Conservation (phyloP, 2,329 filamentous ascomycete genomes). For the Exophiala xenobiotica region DNA sequence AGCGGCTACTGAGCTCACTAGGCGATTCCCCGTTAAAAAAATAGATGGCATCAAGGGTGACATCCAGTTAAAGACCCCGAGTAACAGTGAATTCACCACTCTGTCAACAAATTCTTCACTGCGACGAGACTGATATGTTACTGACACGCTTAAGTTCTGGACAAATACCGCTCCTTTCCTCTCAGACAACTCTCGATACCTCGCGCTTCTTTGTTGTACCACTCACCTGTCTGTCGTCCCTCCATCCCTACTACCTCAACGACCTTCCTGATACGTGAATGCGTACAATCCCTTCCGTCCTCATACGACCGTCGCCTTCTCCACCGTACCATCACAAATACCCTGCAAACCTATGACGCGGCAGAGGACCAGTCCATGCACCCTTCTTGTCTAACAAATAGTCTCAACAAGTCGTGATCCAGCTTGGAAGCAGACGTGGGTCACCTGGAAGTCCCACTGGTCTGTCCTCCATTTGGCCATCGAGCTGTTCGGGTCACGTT, state of each 20-base stretch:
- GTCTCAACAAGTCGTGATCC: background rate
- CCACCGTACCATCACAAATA: background rate
- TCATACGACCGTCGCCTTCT: background rate
- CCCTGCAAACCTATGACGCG: background rate
- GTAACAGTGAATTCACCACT: background rate
- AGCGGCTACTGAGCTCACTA: background rate
- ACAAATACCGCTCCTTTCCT: no score
- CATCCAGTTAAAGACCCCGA: background rate
- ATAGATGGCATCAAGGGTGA: background rate
- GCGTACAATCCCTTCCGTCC: background rate
- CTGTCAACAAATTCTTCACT: background rate
- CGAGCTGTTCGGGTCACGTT: slow-evolving; percentile 6
- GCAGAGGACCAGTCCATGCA: background rate
- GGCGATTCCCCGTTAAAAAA: background rate
- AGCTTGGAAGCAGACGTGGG: background rate
- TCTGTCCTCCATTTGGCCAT: background rate
- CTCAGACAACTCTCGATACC: no score
- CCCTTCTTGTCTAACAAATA: background rate
- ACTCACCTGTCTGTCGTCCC: no score
- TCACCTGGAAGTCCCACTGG: background rate
- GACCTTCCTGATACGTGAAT: background rate
- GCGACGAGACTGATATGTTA: no score
- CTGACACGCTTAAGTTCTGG: no score
- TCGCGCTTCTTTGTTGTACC: no score
- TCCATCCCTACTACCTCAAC: no score